These are phyloP conservation scores for Syzygium malaccense DNA, from an alignment of 441 rosid species.

Conservation along the genomic window DNA sequence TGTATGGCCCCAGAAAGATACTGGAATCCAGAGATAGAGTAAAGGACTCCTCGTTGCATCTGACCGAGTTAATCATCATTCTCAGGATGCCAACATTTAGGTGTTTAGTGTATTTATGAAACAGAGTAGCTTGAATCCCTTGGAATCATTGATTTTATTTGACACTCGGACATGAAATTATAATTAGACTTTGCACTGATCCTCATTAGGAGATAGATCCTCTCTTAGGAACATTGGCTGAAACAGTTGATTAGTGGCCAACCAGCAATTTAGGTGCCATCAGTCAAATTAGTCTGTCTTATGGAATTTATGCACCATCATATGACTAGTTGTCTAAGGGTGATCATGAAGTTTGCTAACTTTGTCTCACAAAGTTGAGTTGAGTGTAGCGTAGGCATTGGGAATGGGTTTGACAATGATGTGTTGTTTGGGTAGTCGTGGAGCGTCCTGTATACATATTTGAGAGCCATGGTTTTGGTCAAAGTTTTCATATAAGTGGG, in stretches of 20 bases:
- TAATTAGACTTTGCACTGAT: not conserved
- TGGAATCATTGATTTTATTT: not conserved
- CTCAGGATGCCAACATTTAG: not conserved
- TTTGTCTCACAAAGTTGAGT: not conserved
- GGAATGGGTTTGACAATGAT: not conserved
- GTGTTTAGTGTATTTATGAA: not conserved
- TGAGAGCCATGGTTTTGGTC: not conserved
- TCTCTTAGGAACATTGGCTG: not conserved
- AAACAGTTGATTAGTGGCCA: not conserved
- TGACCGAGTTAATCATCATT: not conserved
- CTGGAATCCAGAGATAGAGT: not conserved
- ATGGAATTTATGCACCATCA: not conserved
- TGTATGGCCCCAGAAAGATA: not conserved
- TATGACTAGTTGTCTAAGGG: not conserved
- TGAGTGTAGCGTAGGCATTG: not conserved
- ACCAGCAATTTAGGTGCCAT: not conserved
- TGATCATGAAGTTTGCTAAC: not conserved
- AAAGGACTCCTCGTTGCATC: not conserved
- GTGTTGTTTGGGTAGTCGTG: not conserved
- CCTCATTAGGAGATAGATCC: not conserved
- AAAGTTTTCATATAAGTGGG: not conserved
- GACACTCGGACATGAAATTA: not conserved
- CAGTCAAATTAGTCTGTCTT: not conserved
- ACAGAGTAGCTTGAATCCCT: not conserved
- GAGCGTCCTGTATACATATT: not conserved